These are phyloP conservation scores for Nitzschia sp. DNA, from an alignment of 108 stramenopile species.

Conservation along the genomic window DNA sequence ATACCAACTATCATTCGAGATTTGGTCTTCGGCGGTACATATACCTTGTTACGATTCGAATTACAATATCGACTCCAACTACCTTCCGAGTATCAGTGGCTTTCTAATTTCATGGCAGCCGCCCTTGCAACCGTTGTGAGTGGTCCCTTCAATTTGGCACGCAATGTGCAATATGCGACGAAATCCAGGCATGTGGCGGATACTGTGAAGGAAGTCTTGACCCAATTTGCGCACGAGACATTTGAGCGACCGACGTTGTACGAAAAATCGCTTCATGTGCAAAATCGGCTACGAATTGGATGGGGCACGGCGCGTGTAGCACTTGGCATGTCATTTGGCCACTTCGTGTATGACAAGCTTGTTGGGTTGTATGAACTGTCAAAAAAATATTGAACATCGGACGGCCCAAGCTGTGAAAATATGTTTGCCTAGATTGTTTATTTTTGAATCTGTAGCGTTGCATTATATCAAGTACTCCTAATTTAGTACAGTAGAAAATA, in stretches of 20 bases:
- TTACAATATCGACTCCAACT: slow-evolving; percentile 26
- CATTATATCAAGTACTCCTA: too few relatives aligned
- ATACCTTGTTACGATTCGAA: slow-evolving; percentile 49
- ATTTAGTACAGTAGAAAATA: too few relatives aligned
- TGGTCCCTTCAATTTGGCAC: slow-evolving; percentile 57
- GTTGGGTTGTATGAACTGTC: slow-evolving; percentile 14
- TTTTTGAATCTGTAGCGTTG: too few relatives aligned
- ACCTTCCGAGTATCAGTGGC: slow-evolving; percentile 33
- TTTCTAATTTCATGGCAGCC: slow-evolving; percentile 41
- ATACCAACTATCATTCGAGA: slow-evolving; percentile 46
- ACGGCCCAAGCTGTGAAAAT: too few relatives aligned
- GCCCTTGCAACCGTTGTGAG: slow-evolving; percentile 53
- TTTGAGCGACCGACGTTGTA: slow-evolving; percentile 9
- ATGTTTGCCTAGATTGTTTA: too few relatives aligned
- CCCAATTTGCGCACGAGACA: slow-evolving; percentile 19
- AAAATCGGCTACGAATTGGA: slow-evolving; percentile 50
- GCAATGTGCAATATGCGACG: slow-evolving; percentile 59
- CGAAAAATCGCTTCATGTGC: slow-evolving; percentile 21
- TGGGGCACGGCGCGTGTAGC: slow-evolving; percentile 62
- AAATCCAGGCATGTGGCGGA: slow-evolving; percentile 21
- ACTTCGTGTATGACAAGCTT: slow-evolving; percentile 47
- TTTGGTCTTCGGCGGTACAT: slow-evolving; percentile 50
- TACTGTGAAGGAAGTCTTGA: slow-evolving; percentile 21
- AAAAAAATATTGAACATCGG: too few relatives aligned
- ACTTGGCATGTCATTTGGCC: slow-evolving; percentile 55